These are phyloP conservation scores for Pichia sp. DNA, from an alignment of 1,139 yeast species.

Conservation along the genomic window DNA sequence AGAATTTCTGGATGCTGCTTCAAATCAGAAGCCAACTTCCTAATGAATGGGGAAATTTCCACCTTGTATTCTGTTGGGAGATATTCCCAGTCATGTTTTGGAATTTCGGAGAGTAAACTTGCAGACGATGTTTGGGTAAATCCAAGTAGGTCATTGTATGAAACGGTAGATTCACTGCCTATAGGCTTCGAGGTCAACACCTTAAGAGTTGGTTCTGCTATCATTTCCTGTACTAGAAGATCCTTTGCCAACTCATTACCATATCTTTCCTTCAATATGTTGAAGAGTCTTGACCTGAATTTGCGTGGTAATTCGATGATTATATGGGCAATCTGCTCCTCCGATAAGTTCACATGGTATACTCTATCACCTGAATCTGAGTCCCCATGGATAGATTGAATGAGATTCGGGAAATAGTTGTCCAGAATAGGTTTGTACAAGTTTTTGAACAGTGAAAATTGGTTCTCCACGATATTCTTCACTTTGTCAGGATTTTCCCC, in stretches of 20 bases:
- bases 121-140: not conserved
- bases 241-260: constrained; percentile 24
- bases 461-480: constrained; percentile 76
- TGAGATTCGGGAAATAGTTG: constrained; percentile 36
- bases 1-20: constrained; percentile 26
- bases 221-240: constrained; percentile 22
- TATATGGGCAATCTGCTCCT: constrained; percentile 32
- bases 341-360: constrained; percentile 25
- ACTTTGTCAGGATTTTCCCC: constrained; percentile 92
- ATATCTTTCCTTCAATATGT: constrained; percentile 38
- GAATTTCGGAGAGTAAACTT: constrained; percentile 14
- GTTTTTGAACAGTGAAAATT: constrained; percentile 59
- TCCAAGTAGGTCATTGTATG: constrained; percentile 9
- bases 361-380: not conserved
- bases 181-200: not conserved
- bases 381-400: constrained; percentile 9
- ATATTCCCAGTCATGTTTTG: constrained; percentile 31
- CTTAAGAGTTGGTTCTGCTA: constrained; percentile 15
- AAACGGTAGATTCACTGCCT: not conserved
- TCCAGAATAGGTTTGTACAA: constrained; percentile 69
- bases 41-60: constrained; percentile 33
- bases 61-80: constrained; percentile 26
- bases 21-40: constrained; percentile 38
- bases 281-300: constrained; percentile 46
- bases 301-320: constrained; percentile 46